phyloP scores from a whole-genome alignment of 2,329 filamentous ascomycete species.

The Trichoderma brevicompactum region DNA sequence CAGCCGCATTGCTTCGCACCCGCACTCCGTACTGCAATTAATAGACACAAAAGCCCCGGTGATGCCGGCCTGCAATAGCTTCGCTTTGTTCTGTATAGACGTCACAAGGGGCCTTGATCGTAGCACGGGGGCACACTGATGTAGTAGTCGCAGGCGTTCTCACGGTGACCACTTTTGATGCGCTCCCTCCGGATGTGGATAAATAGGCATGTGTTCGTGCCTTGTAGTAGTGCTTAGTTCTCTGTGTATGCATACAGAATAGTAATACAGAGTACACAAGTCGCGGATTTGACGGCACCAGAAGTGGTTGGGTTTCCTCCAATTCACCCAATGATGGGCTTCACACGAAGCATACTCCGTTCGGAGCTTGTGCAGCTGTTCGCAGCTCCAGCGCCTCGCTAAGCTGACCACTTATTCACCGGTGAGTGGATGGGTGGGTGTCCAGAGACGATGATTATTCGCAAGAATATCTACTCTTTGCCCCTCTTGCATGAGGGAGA shows the following conservation, averaged over 20 bases:
- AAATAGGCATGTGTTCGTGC: not conserved
- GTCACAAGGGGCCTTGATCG: too few relatives aligned
- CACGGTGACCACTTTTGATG: not conserved
- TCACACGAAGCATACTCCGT: slow-evolving; percentile 9
- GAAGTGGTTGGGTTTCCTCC: not conserved
- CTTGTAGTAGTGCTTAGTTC: not conserved
- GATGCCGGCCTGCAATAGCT: not conserved
- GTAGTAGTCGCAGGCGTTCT: not conserved
- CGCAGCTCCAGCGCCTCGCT: slow-evolving; percentile 23
- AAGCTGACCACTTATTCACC: slow-evolving; percentile 13
- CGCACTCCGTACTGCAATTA: not conserved
- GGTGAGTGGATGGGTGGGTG: not conserved
- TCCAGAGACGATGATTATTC: not conserved
- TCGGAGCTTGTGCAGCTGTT: slow-evolving; percentile 18
- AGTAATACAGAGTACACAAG: not conserved
- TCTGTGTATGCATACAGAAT: slow-evolving; percentile 6
- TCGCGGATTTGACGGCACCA: slow-evolving; percentile 10
- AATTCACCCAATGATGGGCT: slow-evolving; percentile 12
- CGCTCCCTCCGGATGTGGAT: not conserved
- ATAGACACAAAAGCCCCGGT: not conserved
- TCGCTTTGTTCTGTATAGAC: not conserved
- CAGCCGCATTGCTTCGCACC: not conserved
- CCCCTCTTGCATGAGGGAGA: slow-evolving; percentile 19
- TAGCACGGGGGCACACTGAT: not conserved
- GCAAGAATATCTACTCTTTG: slow-evolving; percentile 3